Evolutionary conservation across 192 early-diverging fungal species (phyloP), one percentile per base, ranked within the genome.

Genomic region (Umbelopsis isabellina): DNA sequence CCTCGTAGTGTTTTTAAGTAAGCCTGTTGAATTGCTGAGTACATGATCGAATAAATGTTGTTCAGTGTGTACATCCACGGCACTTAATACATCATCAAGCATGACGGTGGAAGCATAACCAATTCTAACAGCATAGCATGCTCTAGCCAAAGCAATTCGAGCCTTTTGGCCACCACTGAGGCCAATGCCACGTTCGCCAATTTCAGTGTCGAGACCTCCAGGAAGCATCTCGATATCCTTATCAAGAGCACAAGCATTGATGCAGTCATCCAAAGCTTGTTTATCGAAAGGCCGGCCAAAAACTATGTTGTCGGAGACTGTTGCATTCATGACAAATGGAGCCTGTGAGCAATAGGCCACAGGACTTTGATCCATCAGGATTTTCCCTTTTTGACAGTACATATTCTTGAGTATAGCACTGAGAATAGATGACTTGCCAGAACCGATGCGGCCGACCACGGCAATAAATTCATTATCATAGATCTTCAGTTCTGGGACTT

Each of bases 151-250:
- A 16, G 87, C 89, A 2, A 93, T 79, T 35, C 93, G 85, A 72
- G 92, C 91, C 81, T 95, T 96, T 80, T 97, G 95, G 15, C 95
- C 95, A 44, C 95, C 95, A 6, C 89, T 92, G 23, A 96, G 80
- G 1, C 89, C 93, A 12, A 94, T 86, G 2, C 95, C 95, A 68
- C 91, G 90, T 76, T 96, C 95, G 18, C 95, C 95, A 69, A 99
- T 88, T 81, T 98, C 95, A 9, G 97, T 98, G 67, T 81, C 73
- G 82, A 98, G 96, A 18, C 95, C 97, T 50, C 84, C 91, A 20
- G 87, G 82, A 13, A 99, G 74, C 64, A 92, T 92, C 6, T 90
- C 90, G 44, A 99, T 82, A 75, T 99, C 98, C 5, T 88, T 85
- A 20, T 80, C 81, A 18, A 99, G 82, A 16, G 97, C 96, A 49